Evolutionary conservation across 371 early-diverging fungal species (phyloP).

Genomic region (Parasitella parasitica): DNA sequence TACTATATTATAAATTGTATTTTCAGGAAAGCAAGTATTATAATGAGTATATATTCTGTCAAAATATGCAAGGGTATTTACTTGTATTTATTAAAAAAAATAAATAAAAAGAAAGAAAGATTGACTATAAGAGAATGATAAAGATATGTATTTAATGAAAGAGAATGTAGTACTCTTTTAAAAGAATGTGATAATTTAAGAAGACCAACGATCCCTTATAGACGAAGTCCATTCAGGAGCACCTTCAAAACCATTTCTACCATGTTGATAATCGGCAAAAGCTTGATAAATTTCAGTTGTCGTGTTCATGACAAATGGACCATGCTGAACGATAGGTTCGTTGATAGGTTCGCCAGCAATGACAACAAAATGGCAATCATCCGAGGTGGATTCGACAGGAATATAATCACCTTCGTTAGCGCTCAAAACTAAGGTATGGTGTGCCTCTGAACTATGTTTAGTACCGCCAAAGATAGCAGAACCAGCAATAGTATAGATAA

Average conservation of each 20-base stretch:
- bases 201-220: slow-evolving; percentile 22
- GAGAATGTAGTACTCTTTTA: too few relatives aligned
- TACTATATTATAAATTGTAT: too few relatives aligned
- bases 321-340: slow-evolving; percentile 60
- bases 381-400: slow-evolving; percentile 49
- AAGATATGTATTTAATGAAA: too few relatives aligned
- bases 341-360: slow-evolving; percentile 60
- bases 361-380: slow-evolving; percentile 57
- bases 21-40: too few relatives aligned
- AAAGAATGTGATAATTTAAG: not conserved
- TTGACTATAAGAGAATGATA: too few relatives aligned
- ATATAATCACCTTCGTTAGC: slow-evolving; percentile 44
- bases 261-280: slow-evolving; percentile 49
- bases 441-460: slow-evolving; percentile 50
- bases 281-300: slow-evolving; percentile 53
- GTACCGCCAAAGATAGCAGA: slow-evolving; percentile 50
- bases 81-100: too few relatives aligned
- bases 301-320: slow-evolving; percentile 67
- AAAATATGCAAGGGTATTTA: too few relatives aligned
- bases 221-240: slow-evolving; percentile 42
- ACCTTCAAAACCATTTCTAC: slow-evolving; percentile 58
- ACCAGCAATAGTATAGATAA: slow-evolving; percentile 70
- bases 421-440: slow-evolving; percentile 54
- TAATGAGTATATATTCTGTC: too few relatives aligned
- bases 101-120: too few relatives aligned